These are phyloP conservation scores for Fusarium odoratissimum DNA, from an alignment of 2,329 filamentous ascomycete species.

Conservation along the genomic window DNA sequence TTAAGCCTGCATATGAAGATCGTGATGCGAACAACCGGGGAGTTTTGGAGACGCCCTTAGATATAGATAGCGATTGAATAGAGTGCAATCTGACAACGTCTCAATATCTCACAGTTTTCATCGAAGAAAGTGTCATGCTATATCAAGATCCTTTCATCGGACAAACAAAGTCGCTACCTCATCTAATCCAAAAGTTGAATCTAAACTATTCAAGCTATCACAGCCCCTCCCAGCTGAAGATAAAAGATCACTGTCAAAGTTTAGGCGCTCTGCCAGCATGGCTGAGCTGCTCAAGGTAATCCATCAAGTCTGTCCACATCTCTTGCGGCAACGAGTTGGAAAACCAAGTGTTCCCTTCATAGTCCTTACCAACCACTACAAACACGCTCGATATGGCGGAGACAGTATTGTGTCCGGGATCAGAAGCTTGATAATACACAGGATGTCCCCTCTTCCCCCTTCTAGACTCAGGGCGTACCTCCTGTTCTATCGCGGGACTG, in stretches of 20 bases:
- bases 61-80: neutral
- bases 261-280: neutral
- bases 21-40: neutral
- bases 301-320: slow-evolving; percentile 22
- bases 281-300: slow-evolving; percentile 4
- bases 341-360: slow-evolving; percentile 23
- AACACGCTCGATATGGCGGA: slow-evolving; percentile 23
- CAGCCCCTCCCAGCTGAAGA: neutral
- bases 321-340: slow-evolving; percentile 13
- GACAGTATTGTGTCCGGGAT: slow-evolving; percentile 16
- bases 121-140: fast-evolving
- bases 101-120: too few species aligned
- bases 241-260: neutral
- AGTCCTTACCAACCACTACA: slow-evolving; percentile 19
- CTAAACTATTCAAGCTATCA: neutral
- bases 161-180: neutral
- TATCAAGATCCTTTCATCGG: neutral
- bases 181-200: fast-evolving
- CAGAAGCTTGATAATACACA: slow-evolving; percentile 27
- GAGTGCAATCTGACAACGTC: fast-evolving
- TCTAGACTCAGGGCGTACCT: neutral
- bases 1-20: too few species aligned
- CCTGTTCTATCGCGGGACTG: slow-evolving; percentile 10
- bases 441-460: slow-evolving; percentile 12
- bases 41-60: neutral